Base-by-base conservation (phyloP, 495 filamentous ascomycete genomes). In the Penicillium crystallinum region DNA sequence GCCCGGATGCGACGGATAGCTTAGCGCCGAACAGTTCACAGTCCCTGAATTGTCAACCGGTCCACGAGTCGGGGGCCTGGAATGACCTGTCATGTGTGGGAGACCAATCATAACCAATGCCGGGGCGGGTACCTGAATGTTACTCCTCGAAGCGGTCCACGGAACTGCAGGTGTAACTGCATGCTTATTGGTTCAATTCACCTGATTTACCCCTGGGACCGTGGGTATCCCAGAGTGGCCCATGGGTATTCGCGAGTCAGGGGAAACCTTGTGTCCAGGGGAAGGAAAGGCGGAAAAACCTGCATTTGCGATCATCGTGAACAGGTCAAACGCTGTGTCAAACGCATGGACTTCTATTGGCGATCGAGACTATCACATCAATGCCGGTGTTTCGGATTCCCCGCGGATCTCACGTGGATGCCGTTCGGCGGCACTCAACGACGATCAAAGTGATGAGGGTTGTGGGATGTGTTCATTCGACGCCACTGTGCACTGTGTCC, bases 391-490 rank as follows among this genome's bases (percentile, higher is more conserved):
- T 59, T 65, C 59, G 62, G 59, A 62, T 59, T 35, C 52, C 56
- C 56, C 62, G 52, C 55, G 58, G 53, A 65, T 59, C 62, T 63
- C 62, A 63, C 59, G 62, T 65, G 61, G 53, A 51, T 53, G 51
- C 53, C 55, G 58, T 54, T 62, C 54, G 54, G 45, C 59, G 58
- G 58, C 53, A 64, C 38, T 64, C 62, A 47, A 35, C 21, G 55
- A 55, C 53, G 58, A 64, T 62, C 59, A 35, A 38, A 39, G 11
- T 18, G 22, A 41, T 42, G 8, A 27, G n/a, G 34, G 17, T 15
- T 21, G n/a, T 34, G 31, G 19, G 14, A 3, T 37, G 6, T 6
- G 15, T 36, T 14, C 27, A 45, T 39, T 44, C 9, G 49, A 51
- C 48, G 48, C 48, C 48, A 51, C 48, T n/a, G n/a, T n/a, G n/a